Evolutionary conservation across 768 basidiomycete genomes (phyloP).

Genomic region (Kwoniella dendrophila): DNA sequence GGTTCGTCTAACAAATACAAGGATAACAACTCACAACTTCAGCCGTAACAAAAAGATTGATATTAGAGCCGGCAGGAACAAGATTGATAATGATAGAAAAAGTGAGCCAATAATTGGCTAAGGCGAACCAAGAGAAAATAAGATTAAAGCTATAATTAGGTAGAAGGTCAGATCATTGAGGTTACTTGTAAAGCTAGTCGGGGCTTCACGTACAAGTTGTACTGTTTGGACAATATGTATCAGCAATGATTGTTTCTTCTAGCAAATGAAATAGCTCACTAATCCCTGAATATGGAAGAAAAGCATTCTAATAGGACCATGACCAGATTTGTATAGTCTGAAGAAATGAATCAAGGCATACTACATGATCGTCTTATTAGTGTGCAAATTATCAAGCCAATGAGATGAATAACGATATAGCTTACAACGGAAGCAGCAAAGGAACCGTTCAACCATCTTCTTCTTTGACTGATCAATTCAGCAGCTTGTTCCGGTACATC

Average conservation of each 20-base stretch:
- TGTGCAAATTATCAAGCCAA: background rate
- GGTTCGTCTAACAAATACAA: constrained; percentile 60
- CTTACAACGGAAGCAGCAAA: constrained; percentile 43
- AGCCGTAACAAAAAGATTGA: constrained; percentile 71
- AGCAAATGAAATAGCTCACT: constrained; percentile 59
- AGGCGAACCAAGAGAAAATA: constrained; percentile 51
- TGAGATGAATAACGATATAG: background rate
- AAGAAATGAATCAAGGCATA: constrained; percentile 49
- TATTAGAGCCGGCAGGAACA: constrained; percentile 58
- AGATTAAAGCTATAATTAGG: constrained; percentile 35
- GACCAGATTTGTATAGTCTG: constrained; percentile 52
- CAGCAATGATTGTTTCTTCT: background rate
- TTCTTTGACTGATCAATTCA: constrained; percentile 53
- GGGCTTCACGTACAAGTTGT: constrained; percentile 54
- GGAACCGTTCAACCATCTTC: constrained; percentile 56
- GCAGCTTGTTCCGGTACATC: constrained; percentile 51
- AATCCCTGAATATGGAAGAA: constrained; percentile 93
- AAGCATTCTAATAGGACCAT: constrained; percentile 69
- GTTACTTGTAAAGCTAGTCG: constrained; percentile 12
- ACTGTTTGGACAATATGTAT: constrained; percentile 17
- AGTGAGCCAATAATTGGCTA: constrained; percentile 61
- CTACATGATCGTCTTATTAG: background rate
- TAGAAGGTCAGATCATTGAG: background rate
- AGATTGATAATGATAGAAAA: constrained; percentile 73
- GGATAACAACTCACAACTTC: constrained; percentile 63